Base-by-base conservation (phyloP, 306 rosid species). In the Casuarina glauca region DNA sequence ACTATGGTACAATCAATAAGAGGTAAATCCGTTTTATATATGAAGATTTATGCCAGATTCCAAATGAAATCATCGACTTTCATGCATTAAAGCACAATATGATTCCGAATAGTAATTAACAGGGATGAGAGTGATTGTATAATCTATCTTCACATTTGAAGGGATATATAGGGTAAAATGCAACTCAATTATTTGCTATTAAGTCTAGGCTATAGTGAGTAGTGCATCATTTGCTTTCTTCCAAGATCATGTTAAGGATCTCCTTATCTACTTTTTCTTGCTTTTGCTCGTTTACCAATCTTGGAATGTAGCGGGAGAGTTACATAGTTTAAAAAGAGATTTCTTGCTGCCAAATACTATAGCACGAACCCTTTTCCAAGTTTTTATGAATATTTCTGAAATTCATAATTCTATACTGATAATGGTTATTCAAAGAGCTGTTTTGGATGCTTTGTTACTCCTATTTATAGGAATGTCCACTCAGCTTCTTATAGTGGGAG, bases 1-100 rank as follows among this genome's bases (percentile, higher is more conserved):
- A 93, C 78, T 93, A 95, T 85, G 97, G 99, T 72, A 88, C 87
- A 76, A 93, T 95, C 74, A 93, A 85, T 38, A 95, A 93, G 84
- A 93, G 96, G 97, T 95, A 79, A 46, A 64, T 77, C 75, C 71
- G 69, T 70, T 71, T 45, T 51, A 63, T 26, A 3, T 52, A 12
- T 64, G 4, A 17, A 80, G 74, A 44, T 73, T 55, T 66, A n/a
- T 62, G 74, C 39, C 9, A 10, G 41, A 57, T 61, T 77, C 26
- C n/a, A 26, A 70, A 19, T 10, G 70, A 39, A 64, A 64, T 2
- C 3, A 15, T 64, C 41, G 2, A 39, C 13, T 16, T 26, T 39
- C 9, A 10, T 62, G 36, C 68, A 42, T 62, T 4, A 62, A 41
- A 15, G 49, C 70, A 2, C 41, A 41, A 66, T 17, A 6, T 9